Evolutionary conservation across 2,329 filamentous ascomycete genomes (phyloP).

Genomic region (Byssoonygena ceratinophila): DNA sequence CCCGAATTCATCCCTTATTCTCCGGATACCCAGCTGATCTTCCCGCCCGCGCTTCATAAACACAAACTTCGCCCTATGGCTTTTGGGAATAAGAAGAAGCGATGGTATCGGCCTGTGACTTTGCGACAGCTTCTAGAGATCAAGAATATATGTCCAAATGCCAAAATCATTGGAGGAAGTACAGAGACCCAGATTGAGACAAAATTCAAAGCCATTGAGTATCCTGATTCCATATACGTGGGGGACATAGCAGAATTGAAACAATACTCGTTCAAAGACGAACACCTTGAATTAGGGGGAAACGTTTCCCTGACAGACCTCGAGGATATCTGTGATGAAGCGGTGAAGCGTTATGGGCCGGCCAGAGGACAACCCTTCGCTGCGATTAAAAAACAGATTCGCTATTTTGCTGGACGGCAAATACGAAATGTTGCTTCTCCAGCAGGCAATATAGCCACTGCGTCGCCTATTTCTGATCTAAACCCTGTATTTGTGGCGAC

Average conservation of each 20-base stretch:
- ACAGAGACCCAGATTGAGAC: conserved; percentile 97
- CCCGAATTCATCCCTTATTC: conserved; percentile 92
- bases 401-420: conserved; percentile 88
- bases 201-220: conserved; percentile 92
- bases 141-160: conserved; percentile 70
- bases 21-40: conserved; percentile 88
- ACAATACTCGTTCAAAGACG: conserved; percentile 66
- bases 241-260: conserved; percentile 85
- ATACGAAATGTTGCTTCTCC: conserved; percentile 97
- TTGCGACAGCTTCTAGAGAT: conserved; percentile 82
- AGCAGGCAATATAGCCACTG: conserved; percentile 86
- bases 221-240: conserved; percentile 80
- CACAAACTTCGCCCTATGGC: conserved; percentile 70
- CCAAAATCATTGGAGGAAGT: conserved; percentile 91
- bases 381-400: conserved; percentile 87
- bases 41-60: conserved; percentile 74
- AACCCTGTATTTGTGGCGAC: conserved; percentile 89
- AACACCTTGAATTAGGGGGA: conserved; percentile 81
- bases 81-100: conserved; percentile 90
- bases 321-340: conserved; percentile 70
- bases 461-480: conserved; percentile 89
- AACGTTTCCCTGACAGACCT: conserved; percentile 89
- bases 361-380: conserved; percentile 65
- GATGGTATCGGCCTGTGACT: conserved; percentile 83
- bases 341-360: conserved; percentile 65